phyloP scores from a whole-genome alignment of 805 yeast species.

The Blastobotrys americana region DNA sequence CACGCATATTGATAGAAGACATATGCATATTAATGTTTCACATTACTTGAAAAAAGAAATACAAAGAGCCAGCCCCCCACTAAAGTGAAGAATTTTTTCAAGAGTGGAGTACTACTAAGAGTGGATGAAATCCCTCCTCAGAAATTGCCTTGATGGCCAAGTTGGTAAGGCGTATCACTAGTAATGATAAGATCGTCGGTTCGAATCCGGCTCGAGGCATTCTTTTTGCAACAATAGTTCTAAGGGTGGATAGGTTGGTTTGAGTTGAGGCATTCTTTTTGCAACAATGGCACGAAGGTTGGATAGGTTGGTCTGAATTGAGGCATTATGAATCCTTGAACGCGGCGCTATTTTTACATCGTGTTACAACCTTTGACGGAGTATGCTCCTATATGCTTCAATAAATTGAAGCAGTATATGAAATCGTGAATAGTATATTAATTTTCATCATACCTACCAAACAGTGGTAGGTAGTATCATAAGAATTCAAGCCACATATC shows the following conservation, averaged over 20 bases:
- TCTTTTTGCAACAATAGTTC: conserved; percentile 24
- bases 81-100: too few species aligned
- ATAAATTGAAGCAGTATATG: too few species aligned
- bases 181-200: conserved; percentile 83
- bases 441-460: too few species aligned
- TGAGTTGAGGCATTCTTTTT: background rate
- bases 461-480: too few species aligned
- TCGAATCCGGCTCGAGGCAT: conserved; percentile 67
- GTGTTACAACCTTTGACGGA: too few species aligned
- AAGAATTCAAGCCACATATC: too few species aligned
- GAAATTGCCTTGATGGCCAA: conserved; percentile 51
- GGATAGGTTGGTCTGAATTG: too few species aligned
- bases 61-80: background rate
- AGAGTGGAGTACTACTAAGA: too few species aligned
- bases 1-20: background rate
- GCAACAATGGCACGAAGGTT: conserved; percentile 1
- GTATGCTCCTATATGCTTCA: too few species aligned
- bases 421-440: too few species aligned
- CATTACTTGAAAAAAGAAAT: background rate
- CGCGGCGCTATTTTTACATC: background rate
- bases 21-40: background rate
- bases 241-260: too few species aligned
- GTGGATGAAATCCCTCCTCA: too few species aligned
- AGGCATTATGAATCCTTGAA: background rate
- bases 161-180: conserved; percentile 85